Conservation (phyloP, 2,329 filamentous ascomycete genomes). For the Daldinia eschscholtzii region DNA sequence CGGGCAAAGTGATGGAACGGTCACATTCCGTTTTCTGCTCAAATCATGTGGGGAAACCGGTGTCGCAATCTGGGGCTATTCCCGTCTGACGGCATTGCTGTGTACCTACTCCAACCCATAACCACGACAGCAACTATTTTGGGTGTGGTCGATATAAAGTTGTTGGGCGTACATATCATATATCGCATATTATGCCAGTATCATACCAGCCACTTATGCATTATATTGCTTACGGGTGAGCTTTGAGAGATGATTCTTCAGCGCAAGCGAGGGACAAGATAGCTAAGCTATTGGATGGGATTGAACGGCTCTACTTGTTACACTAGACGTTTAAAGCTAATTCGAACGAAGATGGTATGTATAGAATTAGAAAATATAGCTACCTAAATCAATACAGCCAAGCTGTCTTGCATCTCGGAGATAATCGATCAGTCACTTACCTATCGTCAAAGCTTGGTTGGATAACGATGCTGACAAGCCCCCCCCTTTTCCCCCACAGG, state of each 20-base stretch:
- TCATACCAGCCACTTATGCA: not conserved
- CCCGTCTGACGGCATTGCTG: slow-evolving; percentile 23
- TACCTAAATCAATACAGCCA: slow-evolving; percentile 1
- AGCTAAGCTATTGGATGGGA: not conserved
- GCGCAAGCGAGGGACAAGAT: too few species aligned
- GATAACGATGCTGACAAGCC: slow-evolving; percentile 14
- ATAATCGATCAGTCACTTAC: slow-evolving; percentile 29
- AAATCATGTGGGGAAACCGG: slow-evolving; percentile 33
- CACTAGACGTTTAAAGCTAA: not conserved
- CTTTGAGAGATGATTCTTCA: not conserved
- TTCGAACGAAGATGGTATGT: not conserved
- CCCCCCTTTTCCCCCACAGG: slow-evolving; percentile 15
- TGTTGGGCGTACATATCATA: slow-evolving; percentile 13
- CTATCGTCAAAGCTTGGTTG: slow-evolving; percentile 34
- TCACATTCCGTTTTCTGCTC: slow-evolving; percentile 38
- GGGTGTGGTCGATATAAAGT: slow-evolving; percentile 29
- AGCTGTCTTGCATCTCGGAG: slow-evolving; percentile 29
- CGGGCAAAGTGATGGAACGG: slow-evolving; percentile 31
- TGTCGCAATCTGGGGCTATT: slow-evolving; percentile 27
- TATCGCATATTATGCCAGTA: slow-evolving; percentile 10
- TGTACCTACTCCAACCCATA: slow-evolving; percentile 4
- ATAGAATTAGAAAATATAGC: not conserved
- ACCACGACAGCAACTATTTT: not conserved
- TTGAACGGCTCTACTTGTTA: not conserved
- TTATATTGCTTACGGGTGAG: not conserved